Conservation (phyloP, 768 basidiomycete genomes). For the Calocybe cyanea region DNA sequence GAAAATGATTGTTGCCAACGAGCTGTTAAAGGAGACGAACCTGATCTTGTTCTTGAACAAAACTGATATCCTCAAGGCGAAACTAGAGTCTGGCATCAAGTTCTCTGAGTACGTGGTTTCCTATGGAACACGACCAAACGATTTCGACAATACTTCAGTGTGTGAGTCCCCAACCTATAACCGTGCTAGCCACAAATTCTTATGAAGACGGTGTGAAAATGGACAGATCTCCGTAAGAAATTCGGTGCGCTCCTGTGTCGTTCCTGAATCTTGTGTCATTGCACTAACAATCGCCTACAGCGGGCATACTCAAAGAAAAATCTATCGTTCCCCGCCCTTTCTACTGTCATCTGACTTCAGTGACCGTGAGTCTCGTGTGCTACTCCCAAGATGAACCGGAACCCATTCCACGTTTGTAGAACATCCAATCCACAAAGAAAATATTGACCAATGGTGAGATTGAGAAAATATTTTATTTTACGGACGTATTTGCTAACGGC, state of each 20-base stretch:
- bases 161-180: conserved; percentile 41
- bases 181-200: conserved; percentile 5
- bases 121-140: conserved; percentile 65
- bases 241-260: conserved; percentile 32
- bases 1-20: conserved; percentile 70
- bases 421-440: conserved; percentile 51
- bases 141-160: conserved; percentile 60
- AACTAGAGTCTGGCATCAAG: conserved; percentile 61
- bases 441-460: conserved; percentile 45
- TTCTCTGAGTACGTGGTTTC: conserved; percentile 68
- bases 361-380: conserved; percentile 43
- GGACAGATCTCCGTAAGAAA: conserved; percentile 38
- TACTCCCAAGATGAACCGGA: not conserved
- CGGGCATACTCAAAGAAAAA: conserved; percentile 39
- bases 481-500: not conserved
- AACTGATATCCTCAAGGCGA: conserved; percentile 67
- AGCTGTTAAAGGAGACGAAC: conserved; percentile 65
- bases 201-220: conserved; percentile 8
- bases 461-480: not conserved
- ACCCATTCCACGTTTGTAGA: conserved; percentile 30
- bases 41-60: conserved; percentile 83
- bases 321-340: conserved; percentile 45
- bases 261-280: not conserved
- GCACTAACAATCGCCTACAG: conserved; percentile 17
- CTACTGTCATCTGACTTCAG: conserved; percentile 65